These are phyloP conservation scores for Penicillium thymicola DNA, from an alignment of 2,329 filamentous ascomycete genomes.

Conservation along the genomic window DNA sequence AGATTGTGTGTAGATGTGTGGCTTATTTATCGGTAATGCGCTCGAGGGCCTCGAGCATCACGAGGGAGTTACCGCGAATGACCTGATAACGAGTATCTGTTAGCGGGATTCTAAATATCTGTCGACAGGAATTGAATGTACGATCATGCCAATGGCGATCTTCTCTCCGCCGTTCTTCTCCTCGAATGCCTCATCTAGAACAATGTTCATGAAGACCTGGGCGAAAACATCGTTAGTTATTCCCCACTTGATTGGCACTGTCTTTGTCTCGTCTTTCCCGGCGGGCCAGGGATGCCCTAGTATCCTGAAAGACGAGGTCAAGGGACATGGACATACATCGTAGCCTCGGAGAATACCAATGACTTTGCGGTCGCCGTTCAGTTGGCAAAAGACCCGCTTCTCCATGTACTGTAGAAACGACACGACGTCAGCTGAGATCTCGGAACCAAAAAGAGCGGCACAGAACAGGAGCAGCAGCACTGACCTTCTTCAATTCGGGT, in stretches of 20 bases:
- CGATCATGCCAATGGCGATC: constrained; percentile 85
- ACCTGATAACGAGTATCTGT: constrained; percentile 53
- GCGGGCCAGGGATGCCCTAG: too few relatives aligned
- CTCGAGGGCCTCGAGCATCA: constrained; percentile 76
- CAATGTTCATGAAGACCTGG: constrained; percentile 96
- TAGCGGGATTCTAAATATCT: neutral
- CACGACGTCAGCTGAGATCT: constrained; percentile 13
- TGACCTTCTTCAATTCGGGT: constrained; percentile 96
- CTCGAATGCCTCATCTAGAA: constrained; percentile 93
- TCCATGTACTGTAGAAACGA: constrained; percentile 76
- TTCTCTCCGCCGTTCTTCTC: constrained; percentile 92
- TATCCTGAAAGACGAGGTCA: neutral
- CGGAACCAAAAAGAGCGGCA: constrained; percentile 1
- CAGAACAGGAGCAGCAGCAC: constrained; percentile 10
- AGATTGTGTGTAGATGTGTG: constrained; percentile 9
- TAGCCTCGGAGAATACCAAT: constrained; percentile 92
- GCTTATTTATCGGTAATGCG: constrained; percentile 44
- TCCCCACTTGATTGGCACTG: neutral
- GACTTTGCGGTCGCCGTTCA: constrained; percentile 97
- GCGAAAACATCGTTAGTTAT: constrained; percentile 5
- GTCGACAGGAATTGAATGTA: constrained; percentile 44
- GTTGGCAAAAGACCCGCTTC: constrained; percentile 95
- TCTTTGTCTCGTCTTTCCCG: too few relatives aligned
- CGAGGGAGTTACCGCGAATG: constrained; percentile 95
- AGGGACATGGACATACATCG: constrained; percentile 63